Evolutionary conservation across 2,329 filamentous ascomycete species (phyloP).

Genomic region (Aschersonia sp.): DNA sequence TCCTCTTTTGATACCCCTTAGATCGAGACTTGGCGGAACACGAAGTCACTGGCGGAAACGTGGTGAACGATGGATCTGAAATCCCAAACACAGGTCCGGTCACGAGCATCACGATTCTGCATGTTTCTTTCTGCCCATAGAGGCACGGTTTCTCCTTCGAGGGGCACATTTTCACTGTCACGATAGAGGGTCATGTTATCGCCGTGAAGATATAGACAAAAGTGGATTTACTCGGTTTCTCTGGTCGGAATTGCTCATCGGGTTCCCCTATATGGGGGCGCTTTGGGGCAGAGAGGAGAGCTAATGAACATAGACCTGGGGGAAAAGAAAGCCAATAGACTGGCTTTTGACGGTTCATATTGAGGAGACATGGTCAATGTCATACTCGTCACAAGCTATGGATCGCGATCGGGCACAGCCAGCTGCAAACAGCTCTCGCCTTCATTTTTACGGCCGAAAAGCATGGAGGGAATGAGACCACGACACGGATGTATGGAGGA

Average conservation of each 20-base stretch:
- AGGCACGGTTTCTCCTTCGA: constrained; percentile 13
- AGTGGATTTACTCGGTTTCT: constrained; percentile 48
- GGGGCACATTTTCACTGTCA: constrained; percentile 26
- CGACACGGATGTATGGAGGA: neutral
- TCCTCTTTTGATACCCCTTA: constrained; percentile 29
- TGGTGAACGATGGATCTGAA: constrained; percentile 19
- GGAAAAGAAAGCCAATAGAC: constrained; percentile 10
- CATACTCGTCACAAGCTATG: no score
- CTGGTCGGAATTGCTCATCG: constrained; percentile 26
- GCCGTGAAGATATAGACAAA: constrained; percentile 42
- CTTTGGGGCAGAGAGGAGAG: constrained; percentile 16
- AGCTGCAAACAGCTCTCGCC: constrained; percentile 12
- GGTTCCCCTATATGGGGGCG: constrained; percentile 8
- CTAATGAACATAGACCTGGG: constrained; percentile 17
- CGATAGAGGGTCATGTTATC: constrained; percentile 30
- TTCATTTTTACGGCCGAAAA: constrained; percentile 19
- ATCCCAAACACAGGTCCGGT: constrained; percentile 2
- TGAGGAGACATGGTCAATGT: no score
- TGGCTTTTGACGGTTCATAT: no score
- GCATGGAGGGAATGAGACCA: constrained; percentile 13
- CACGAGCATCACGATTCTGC: constrained; percentile 19
- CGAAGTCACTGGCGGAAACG: constrained; percentile 21
- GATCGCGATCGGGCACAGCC: no score
- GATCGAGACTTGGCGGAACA: constrained; percentile 25
- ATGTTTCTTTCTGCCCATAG: constrained; percentile 22